Evolutionary conservation across 192 early-diverging fungal species (phyloP).

Genomic region (Coemansia sp.): DNA sequence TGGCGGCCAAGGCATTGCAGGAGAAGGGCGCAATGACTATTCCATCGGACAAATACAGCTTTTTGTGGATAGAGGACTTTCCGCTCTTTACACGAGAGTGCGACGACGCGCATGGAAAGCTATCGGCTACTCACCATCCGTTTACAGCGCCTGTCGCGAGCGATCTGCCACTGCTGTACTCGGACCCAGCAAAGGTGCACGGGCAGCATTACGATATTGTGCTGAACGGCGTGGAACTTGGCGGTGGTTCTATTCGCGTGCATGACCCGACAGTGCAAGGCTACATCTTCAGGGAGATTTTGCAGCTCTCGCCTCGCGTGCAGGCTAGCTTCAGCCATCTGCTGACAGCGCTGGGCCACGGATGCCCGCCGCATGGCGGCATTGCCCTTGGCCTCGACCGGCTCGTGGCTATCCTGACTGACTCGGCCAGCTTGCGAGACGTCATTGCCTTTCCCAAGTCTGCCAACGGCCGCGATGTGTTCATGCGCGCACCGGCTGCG

Average conservation of each 20-base stretch:
- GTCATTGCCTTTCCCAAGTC: conserved; percentile 96
- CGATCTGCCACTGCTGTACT: conserved; percentile 67
- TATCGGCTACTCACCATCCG: conserved; percentile 86
- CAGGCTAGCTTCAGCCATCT: conserved; percentile 77
- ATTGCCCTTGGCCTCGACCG: conserved; percentile 86
- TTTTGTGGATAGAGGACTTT: conserved; percentile 90
- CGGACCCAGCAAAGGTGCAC: conserved; percentile 62
- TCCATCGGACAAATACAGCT: conserved; percentile 59
- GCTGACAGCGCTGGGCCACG: conserved; percentile 75
- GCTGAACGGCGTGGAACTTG: conserved; percentile 89
- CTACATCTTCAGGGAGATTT: conserved; percentile 72
- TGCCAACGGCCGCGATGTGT: conserved; percentile 77
- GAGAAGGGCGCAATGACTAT: conserved; percentile 57
- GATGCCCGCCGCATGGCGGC: conserved; percentile 91
- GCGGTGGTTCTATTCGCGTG: conserved; percentile 88
- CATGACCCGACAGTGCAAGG: conserved; percentile 78
- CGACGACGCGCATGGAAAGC: conserved; percentile 42
- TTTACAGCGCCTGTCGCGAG: conserved; percentile 81
- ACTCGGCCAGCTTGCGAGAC: conserved; percentile 75
- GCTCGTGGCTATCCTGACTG: conserved; percentile 74
- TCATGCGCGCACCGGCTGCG: conserved; percentile 73
- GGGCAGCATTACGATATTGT: conserved; percentile 93
- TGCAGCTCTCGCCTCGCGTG: conserved; percentile 62
- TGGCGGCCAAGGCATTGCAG: conserved; percentile 58
- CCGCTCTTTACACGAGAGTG: conserved; percentile 82